Percentiles rank a stretch among this genome's conserved stretches.
These are phyloP conservation scores for Fonsecaea erecta DNA, from an alignment of 2,329 filamentous ascomycete genomes.

Conservation along the genomic window DNA sequence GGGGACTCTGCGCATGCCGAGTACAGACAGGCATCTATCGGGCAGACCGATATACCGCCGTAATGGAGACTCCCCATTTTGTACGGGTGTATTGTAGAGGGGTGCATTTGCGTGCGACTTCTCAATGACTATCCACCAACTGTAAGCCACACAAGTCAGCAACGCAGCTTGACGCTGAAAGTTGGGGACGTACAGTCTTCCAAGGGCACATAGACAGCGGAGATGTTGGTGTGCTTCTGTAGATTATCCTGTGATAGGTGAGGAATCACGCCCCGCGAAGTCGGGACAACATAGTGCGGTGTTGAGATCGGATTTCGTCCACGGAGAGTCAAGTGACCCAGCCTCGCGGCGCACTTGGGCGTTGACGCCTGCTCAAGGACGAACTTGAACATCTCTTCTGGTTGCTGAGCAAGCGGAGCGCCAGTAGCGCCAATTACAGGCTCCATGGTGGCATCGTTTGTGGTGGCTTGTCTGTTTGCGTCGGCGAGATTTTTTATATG, in stretches of 20 bases:
- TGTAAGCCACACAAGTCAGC: constrained; percentile 48
- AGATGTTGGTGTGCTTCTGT: constrained; percentile 65
- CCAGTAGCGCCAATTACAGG: constrained; percentile 9
- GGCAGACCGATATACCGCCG: constrained; percentile 78
- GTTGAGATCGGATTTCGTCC: constrained; percentile 73
- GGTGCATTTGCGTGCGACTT: constrained; percentile 55
- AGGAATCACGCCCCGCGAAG: constrained; percentile 82
- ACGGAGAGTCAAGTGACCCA: constrained; percentile 69
- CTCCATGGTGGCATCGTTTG: constrained; percentile 30
- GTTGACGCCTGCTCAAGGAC: constrained; percentile 43
- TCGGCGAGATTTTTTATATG: not conserved
- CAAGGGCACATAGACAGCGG: constrained; percentile 76
- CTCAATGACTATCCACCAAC: constrained; percentile 63
- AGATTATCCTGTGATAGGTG: constrained; percentile 89
- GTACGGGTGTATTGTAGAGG: constrained; percentile 56
- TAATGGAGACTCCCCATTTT: constrained; percentile 61
- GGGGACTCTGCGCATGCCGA: constrained; percentile 78
- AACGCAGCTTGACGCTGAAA: constrained; percentile 20
- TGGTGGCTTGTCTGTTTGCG: not conserved
- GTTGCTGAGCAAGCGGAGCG: constrained; percentile 22
- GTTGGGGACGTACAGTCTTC: constrained; percentile 78
- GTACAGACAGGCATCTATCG: constrained; percentile 66
- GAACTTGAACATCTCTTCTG: constrained; percentile 47
- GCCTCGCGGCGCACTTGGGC: constrained; percentile 58
- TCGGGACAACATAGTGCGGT: constrained; percentile 78